Percentiles rank a stretch among this genome's conserved stretches.
Evolutionary conservation across 1,284 basidiomycete genomes (phyloP).

Genomic region (Melampsora larici-populina): DNA sequence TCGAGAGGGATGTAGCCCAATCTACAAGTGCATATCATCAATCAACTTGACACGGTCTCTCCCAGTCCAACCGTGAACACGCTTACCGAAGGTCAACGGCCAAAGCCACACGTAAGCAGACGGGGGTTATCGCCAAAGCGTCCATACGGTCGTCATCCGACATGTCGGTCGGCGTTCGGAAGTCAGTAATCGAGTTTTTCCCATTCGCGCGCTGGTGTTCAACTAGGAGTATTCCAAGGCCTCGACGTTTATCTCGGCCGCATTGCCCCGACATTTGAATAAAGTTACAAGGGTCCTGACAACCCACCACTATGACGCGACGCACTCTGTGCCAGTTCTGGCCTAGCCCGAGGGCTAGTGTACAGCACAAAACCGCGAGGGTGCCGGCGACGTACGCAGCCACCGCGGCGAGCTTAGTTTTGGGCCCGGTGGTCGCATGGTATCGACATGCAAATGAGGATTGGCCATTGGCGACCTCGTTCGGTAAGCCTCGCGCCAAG

Average conservation of each 20-base stretch:
- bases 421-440: not conserved
- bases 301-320: not conserved
- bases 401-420: not conserved
- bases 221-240: not conserved
- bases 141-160: too few relatives aligned
- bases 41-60: too few relatives aligned
- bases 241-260: not conserved
- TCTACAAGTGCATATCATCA: too few relatives aligned
- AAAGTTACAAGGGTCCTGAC: not conserved
- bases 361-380: not conserved
- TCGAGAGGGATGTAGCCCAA: too few relatives aligned
- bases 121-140: too few relatives aligned
- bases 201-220: not conserved
- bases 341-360: not conserved
- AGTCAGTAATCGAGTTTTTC: not conserved
- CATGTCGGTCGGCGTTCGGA: not conserved
- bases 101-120: too few relatives aligned
- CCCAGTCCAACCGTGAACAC: too few relatives aligned
- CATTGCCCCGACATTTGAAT: too few relatives aligned
- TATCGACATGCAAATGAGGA: too few relatives aligned
- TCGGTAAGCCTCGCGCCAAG: too few relatives aligned
- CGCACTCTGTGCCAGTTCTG: not conserved
- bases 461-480: too few relatives aligned
- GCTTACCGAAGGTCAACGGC: too few relatives aligned
- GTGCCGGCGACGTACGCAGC: not conserved